Evolutionary conservation across 495 filamentous ascomycete species (phyloP), one percentile per base, ranked within the genome.

Genomic region (Corynascus novoguineensis): DNA sequence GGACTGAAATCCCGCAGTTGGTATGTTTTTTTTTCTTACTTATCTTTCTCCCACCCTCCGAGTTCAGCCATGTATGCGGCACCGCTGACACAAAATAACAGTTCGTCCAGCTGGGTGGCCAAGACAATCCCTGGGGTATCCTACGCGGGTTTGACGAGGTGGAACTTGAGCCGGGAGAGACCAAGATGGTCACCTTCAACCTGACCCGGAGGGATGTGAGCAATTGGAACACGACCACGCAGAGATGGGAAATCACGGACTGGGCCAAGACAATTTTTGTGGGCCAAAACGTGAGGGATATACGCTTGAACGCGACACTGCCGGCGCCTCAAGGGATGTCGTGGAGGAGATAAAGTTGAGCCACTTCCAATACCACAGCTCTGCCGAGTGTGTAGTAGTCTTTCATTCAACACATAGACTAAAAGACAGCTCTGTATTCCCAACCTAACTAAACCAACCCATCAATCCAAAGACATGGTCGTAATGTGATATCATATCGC

Each of bases 61-160:
- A 28, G 11, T 46, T 7, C 0, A 17, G 1, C 24, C n/a, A n/a
- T 28, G 11, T 15, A n/a, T 3, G 1, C 24, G 1, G 8, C 12
- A 6, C 0, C 11, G 28, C 45, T 48, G 17, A 48, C 45, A 29
- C 8, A 6, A n/a, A n/a, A 48, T 12, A 17, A 44, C 45, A 48
- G 45, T 50, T 21, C 19, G 29, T 50, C 17, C 28, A 34, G n/a
- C 29, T 50, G 9, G 29, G 29, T n/a, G 47, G 28, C 31, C 29
- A 49, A 19, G 46, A 35, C 19, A 50, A 34, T 19, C 47, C 47
- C 17, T 35, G 29, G 47, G 29, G 47, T 11, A 4, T 34, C n/a
- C 47, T 50, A 17, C 47, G 47, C 29, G 47, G 47, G 10, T 50
- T 50, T 8, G 47, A 50, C 9, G 31, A 50, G 29, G 29, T 50